phyloP scores from a whole-genome alignment of 495 filamentous ascomycete species.

The Tuber microsphaerosporum region DNA sequence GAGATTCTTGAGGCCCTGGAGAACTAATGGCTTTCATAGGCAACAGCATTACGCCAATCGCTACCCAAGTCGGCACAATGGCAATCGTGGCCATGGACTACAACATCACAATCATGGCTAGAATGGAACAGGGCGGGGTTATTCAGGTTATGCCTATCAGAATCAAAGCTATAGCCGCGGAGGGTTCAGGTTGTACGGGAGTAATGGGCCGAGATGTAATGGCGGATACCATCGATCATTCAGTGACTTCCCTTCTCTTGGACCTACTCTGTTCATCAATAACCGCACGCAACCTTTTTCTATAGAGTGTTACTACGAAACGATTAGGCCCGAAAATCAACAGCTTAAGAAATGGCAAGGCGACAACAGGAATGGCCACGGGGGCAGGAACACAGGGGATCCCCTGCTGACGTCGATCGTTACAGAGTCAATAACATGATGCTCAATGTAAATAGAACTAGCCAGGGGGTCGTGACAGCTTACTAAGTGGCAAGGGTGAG shows the following conservation, averaged over 20 bases:
- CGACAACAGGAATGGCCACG: background rate
- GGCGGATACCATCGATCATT: constrained; percentile 14
- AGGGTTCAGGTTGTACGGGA: constrained; percentile 9
- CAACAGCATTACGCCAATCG: constrained; percentile 13
- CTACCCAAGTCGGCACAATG: background rate
- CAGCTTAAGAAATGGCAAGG: constrained; percentile 22
- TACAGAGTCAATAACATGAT: background rate
- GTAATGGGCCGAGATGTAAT: constrained; percentile 9
- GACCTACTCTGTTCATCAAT: constrained; percentile 14
- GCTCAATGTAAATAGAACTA: background rate
- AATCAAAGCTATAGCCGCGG: background rate
- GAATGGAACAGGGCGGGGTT: constrained; percentile 10
- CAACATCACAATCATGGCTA: constrained; percentile 10
- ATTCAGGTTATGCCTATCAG: constrained; percentile 2
- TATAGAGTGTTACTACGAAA: constrained; percentile 19
- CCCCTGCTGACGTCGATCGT: background rate
- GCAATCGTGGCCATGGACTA: constrained; percentile 5
- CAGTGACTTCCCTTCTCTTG: constrained; percentile 15
- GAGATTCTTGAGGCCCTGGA: background rate
- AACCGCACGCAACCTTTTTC: constrained; percentile 12
- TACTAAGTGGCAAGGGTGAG: background rate
- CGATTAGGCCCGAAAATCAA: constrained; percentile 19
- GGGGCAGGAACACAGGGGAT: background rate
- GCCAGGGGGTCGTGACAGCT: background rate
- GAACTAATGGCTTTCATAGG: background rate